phyloP scores from a whole-genome alignment of 768 basidiomycete genomes.

The Psilocybe subaeruginosa region DNA sequence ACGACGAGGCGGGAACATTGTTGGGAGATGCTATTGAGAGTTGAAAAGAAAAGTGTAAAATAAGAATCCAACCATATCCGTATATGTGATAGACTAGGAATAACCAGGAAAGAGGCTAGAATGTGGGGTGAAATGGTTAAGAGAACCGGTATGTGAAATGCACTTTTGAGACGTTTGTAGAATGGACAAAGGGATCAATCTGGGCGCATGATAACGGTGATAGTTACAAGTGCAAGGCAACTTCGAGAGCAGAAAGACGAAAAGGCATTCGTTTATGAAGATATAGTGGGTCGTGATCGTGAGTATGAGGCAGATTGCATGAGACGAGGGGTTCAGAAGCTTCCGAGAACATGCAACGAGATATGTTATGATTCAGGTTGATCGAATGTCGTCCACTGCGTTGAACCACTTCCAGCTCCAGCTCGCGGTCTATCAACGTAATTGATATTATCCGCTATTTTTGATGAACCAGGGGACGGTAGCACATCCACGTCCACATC shows the following conservation, averaged over 20 bases:
- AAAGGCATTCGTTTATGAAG: too few species aligned
- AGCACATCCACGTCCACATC: not conserved
- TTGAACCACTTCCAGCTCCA: not conserved
- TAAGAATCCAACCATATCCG: not conserved
- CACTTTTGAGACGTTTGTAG: not conserved
- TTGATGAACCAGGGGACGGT: not conserved
- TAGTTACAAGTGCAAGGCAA: not conserved
- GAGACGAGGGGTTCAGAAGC: not conserved
- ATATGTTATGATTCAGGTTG: not conserved
- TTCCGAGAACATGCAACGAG: too few species aligned
- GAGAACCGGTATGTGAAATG: not conserved
- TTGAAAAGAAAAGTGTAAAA: not conserved
- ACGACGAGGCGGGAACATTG: not conserved
- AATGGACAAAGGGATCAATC: not conserved
- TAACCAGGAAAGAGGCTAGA: not conserved
- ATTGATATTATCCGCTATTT: not conserved
- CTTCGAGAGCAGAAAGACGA: too few species aligned
- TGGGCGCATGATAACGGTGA: not conserved
- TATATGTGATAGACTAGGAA: not conserved
- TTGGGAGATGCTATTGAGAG: not conserved
- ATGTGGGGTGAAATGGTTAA: not conserved
- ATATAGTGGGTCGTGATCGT: not conserved
- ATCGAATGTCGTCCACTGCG: constrained; percentile 1
- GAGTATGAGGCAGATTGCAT: not conserved
- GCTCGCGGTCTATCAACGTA: not conserved